These are phyloP conservation scores for Lasiodiplodia theobromae DNA, from an alignment of 2,329 filamentous ascomycete species.

Conservation along the genomic window DNA sequence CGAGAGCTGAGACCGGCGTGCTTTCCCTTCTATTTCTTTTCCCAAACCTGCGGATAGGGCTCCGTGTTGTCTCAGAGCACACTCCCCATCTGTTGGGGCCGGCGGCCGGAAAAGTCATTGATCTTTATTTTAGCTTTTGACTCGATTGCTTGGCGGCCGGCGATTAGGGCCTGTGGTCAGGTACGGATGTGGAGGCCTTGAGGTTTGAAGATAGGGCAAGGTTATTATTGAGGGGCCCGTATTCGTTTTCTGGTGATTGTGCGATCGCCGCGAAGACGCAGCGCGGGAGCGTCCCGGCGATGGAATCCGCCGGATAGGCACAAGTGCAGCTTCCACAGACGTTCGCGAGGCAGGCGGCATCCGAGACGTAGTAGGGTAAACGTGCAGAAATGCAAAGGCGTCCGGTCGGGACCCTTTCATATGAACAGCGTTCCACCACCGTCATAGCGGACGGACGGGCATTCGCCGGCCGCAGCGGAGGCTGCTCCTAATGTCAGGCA, in stretches of 20 bases:
- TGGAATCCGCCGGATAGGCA: slow-evolving; percentile 10
- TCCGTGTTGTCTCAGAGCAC: slow-evolving; percentile 18
- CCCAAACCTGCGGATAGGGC: slow-evolving; percentile 18
- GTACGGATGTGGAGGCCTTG: slow-evolving; percentile 14
- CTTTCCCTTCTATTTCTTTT: neutral
- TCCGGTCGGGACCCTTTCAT: neutral
- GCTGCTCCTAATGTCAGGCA: too few relatives aligned
- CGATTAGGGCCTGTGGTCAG: neutral
- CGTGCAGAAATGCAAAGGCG: neutral
- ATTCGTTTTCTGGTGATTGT: slow-evolving; percentile 22
- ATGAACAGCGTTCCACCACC: neutral
- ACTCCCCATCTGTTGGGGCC: slow-evolving; percentile 9
- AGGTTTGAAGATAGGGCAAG: neutral
- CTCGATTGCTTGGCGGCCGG: neutral
- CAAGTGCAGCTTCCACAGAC: neutral
- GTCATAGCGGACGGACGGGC: neutral
- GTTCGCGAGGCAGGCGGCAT: neutral
- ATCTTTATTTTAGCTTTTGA: neutral
- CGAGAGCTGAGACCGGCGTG: neutral
- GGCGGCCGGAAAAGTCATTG: neutral
- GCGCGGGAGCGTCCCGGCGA: slow-evolving; percentile 1
- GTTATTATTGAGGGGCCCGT: slow-evolving; percentile 25
- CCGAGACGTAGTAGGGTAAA: neutral
- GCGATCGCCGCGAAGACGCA: neutral
- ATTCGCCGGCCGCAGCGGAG: neutral